These are phyloP conservation scores for Phytopythium montanum DNA, from an alignment of 352 stramenopile species.

Conservation along the genomic window DNA sequence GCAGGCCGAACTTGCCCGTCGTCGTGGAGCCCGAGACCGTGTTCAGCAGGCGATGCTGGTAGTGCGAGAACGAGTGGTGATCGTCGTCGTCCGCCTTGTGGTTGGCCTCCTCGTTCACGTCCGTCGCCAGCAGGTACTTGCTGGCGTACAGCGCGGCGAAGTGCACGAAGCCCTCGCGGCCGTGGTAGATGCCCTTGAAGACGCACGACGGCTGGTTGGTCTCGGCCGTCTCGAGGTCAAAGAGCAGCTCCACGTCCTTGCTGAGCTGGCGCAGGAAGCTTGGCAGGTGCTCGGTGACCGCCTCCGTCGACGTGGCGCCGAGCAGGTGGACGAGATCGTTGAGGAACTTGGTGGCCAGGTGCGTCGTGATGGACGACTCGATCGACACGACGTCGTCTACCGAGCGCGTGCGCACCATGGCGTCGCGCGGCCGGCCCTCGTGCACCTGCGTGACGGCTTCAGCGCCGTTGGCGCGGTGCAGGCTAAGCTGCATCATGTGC, in stretches of 20 bases:
- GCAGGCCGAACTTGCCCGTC: slow-evolving; percentile 64
- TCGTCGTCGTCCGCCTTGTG: slow-evolving; percentile 72
- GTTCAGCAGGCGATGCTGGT: slow-evolving; percentile 59
- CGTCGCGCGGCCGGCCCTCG: slow-evolving; percentile 27
- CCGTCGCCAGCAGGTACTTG: slow-evolving; percentile 68
- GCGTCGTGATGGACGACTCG: slow-evolving; percentile 64
- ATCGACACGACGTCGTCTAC: slow-evolving; percentile 44
- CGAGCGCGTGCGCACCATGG: slow-evolving; percentile 25
- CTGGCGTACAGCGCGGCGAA: slow-evolving; percentile 76
- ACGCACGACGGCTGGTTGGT: slow-evolving; percentile 71
- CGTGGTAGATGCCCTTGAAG: slow-evolving; percentile 87
- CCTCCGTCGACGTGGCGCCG: slow-evolving; percentile 28
- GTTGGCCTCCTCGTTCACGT: slow-evolving; percentile 40
- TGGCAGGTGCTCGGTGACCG: slow-evolving; percentile 54
- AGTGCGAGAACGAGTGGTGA: slow-evolving; percentile 62
- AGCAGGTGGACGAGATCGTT: slow-evolving; percentile 56
- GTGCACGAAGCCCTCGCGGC: slow-evolving; percentile 81
- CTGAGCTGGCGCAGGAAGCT: slow-evolving; percentile 75
- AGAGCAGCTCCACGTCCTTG: slow-evolving; percentile 83
- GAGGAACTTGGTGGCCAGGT: slow-evolving; percentile 71
- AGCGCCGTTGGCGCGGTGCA: slow-evolving; percentile 42
- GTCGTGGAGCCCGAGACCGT: slow-evolving; percentile 77
- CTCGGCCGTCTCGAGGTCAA: slow-evolving; percentile 79
- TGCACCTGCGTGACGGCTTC: slow-evolving; percentile 38
- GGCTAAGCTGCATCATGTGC: slow-evolving; percentile 72